Evolutionary conservation across 2,329 filamentous ascomycete genomes (phyloP).

Genomic region (Helotiales sp.): DNA sequence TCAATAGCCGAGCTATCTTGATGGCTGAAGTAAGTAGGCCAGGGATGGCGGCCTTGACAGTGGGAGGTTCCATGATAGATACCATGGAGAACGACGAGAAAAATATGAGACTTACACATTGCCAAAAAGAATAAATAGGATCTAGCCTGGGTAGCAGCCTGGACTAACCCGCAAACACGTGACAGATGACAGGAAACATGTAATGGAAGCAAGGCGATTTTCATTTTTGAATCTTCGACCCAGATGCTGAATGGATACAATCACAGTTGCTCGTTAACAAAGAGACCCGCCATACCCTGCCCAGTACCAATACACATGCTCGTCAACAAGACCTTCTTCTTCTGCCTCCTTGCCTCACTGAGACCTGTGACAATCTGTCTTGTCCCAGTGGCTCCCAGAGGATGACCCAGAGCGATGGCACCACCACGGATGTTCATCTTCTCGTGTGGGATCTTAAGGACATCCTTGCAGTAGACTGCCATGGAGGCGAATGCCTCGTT

Average conservation of each 20-base stretch:
- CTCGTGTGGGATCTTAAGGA: conserved; percentile 69
- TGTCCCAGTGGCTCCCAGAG: conserved; percentile 77
- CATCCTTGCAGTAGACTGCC: conserved; percentile 90
- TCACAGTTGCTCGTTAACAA: conserved; percentile 61
- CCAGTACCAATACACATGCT: conserved; percentile 85
- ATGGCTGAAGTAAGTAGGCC: not conserved
- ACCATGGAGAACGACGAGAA: not conserved
- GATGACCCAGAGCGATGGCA: conserved; percentile 83
- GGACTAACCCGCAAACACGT: not conserved
- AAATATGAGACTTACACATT: not conserved
- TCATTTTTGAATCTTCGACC: not conserved
- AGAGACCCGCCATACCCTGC: conserved; percentile 70
- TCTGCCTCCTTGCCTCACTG: conserved; percentile 80
- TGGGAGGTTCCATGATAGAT: not conserved
- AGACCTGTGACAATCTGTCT: conserved; percentile 88
- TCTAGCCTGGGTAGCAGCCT: no score
- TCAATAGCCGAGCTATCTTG: not conserved
- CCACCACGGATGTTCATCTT: conserved; percentile 85
- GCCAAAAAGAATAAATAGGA: not conserved
- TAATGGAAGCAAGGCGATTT: not conserved
- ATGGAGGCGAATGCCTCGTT: conserved; percentile 99
- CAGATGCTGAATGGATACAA: conserved; percentile 4
- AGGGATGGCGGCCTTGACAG: not conserved
- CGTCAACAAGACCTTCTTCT: conserved; percentile 90
- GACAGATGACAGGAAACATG: not conserved